Evolutionary conservation across 768 basidiomycete species (phyloP).

Genomic region (Rhodotorula toruloides): DNA sequence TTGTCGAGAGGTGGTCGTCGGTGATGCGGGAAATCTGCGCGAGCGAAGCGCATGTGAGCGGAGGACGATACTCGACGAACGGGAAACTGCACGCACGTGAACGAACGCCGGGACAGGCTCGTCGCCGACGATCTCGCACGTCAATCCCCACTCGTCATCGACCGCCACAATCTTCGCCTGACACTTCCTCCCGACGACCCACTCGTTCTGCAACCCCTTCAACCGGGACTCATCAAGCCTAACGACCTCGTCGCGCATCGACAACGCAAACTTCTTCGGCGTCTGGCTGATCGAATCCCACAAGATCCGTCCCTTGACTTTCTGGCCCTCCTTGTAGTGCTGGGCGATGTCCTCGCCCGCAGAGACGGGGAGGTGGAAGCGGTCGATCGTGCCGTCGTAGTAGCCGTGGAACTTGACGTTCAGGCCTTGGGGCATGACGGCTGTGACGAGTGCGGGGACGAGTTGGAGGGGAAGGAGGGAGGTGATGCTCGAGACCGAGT

Average conservation of each 20-base stretch:
- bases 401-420: constrained; percentile 85
- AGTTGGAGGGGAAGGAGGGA: constrained; percentile 82
- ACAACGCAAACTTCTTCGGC: constrained; percentile 79
- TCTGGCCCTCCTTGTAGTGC: constrained; percentile 51
- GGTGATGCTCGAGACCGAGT: constrained; percentile 69
- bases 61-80: background rate
- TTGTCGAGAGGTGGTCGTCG: constrained; percentile 79
- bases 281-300: constrained; percentile 66
- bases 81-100: constrained; percentile 59
- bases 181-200: constrained; percentile 69
- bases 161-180: constrained; percentile 66
- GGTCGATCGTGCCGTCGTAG: constrained; percentile 83
- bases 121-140: constrained; percentile 59
- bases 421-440: constrained; percentile 65
- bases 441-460: constrained; percentile 75
- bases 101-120: constrained; percentile 61
- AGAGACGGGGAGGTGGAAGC: constrained; percentile 60
- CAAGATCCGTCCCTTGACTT: constrained; percentile 72
- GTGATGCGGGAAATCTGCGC: constrained; percentile 84
- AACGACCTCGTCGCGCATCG: constrained; percentile 67
- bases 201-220: constrained; percentile 54
- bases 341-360: constrained; percentile 46
- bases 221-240: constrained; percentile 48
- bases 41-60: background rate
- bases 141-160: constrained; percentile 75